These are phyloP conservation scores for Ilex aquifolium DNA, from an alignment of 257 asterid genomes.

Conservation along the genomic window DNA sequence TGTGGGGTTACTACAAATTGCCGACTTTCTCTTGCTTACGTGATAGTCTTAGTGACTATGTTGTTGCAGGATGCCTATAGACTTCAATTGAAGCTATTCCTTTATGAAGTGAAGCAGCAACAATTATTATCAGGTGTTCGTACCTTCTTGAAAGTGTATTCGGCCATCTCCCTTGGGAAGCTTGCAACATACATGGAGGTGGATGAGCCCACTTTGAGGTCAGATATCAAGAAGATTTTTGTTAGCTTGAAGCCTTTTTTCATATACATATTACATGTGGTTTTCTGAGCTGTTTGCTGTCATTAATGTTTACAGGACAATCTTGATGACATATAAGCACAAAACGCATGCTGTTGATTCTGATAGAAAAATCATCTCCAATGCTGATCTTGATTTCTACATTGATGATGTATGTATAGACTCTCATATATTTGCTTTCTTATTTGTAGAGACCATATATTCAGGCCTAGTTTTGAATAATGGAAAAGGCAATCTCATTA, in stretches of 20 bases:
- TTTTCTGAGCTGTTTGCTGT: conserved; percentile 11
- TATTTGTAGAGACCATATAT: no score
- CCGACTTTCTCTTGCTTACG: no score
- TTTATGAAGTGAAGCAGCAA: conserved; percentile 93
- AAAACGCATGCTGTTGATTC: conserved; percentile 80
- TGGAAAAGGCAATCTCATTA: no score
- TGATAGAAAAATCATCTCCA: conserved; percentile 66
- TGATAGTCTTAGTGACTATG: neutral
- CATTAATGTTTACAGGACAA: conserved; percentile 48
- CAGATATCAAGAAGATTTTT: conserved; percentile 3
- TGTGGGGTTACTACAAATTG: no score
- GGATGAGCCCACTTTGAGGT: conserved; percentile 90
- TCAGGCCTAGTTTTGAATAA: no score
- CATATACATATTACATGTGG: neutral
- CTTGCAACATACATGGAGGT: conserved; percentile 81
- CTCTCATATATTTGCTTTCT: no score
- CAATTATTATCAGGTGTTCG: conserved; percentile 76
- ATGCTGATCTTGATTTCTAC: conserved; percentile 81
- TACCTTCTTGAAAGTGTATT: conserved; percentile 77
- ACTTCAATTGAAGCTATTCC: conserved; percentile 77
- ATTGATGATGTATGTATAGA: conserved; percentile 64
- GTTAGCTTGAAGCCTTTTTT: conserved; percentile 5
- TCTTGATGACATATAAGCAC: conserved; percentile 93
- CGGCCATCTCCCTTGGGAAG: conserved; percentile 75
- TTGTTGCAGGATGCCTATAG: conserved; percentile 77